These are phyloP conservation scores for Cryptococcus sp. DNA, from an alignment of 1,284 basidiomycete genomes.

Conservation along the genomic window DNA sequence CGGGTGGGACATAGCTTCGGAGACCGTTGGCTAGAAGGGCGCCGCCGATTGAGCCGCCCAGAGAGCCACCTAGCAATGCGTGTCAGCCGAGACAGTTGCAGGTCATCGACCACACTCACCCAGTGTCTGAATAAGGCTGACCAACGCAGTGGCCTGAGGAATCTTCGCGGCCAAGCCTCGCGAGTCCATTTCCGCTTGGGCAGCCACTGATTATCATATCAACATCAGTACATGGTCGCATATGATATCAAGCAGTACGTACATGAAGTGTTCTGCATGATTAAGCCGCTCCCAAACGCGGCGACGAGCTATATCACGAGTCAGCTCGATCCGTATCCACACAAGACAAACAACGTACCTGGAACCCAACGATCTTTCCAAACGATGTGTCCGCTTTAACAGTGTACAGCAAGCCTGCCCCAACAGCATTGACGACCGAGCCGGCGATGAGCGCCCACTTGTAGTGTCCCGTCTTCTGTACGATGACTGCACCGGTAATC, in stretches of 20 bases:
- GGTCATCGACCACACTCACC: neutral
- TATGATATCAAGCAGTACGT: neutral
- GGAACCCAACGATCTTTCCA: conserved; percentile 9
- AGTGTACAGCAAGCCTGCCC: conserved; percentile 14
- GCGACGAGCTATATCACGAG: conserved; percentile 4
- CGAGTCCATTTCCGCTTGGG: conserved; percentile 13
- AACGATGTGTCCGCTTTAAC: conserved; percentile 7
- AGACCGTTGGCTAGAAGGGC: conserved; percentile 8
- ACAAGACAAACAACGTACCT: conserved; percentile 1
- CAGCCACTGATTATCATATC: conserved; percentile 8
- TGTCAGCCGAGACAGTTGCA: neutral
- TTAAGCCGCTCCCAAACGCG: conserved; percentile 7
- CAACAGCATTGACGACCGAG: conserved; percentile 7
- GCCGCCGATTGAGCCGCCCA: conserved; percentile 14
- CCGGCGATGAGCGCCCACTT: conserved; percentile 16
- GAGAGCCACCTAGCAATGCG: neutral
- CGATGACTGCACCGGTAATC: conserved; percentile 14
- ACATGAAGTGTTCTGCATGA: conserved; percentile 10
- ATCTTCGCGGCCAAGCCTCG: conserved; percentile 5
- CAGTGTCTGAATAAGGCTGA: conserved; percentile 11
- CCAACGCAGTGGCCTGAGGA: conserved; percentile 16
- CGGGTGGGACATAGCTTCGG: conserved; percentile 8
- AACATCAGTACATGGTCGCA: neutral
- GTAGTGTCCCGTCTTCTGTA: conserved; percentile 18
- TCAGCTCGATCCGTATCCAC: neutral